These are phyloP conservation scores for Olyra latifolia DNA, from an alignment of 176 grass and related monocot genomes.

Conservation along the genomic window DNA sequence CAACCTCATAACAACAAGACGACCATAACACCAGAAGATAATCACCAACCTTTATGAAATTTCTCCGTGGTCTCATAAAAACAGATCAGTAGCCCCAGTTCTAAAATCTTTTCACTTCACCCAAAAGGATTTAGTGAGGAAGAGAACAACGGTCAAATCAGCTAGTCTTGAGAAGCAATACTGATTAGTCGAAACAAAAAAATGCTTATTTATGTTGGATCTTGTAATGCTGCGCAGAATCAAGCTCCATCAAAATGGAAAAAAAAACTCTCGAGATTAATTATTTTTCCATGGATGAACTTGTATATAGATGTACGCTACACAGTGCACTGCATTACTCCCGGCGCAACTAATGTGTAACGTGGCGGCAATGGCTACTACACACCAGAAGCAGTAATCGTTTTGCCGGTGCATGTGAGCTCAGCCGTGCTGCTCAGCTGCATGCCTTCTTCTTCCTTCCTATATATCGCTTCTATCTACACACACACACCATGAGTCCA, in stretches of 20 bases:
- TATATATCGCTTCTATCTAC: constrained; percentile 27
- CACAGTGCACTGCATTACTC: neutral
- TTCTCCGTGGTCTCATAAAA: too few species aligned
- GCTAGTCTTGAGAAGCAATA: too few species aligned
- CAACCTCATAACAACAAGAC: too few species aligned
- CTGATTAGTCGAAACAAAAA: too few species aligned
- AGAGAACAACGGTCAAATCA: too few species aligned
- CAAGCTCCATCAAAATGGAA: neutral
- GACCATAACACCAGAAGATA: too few species aligned
- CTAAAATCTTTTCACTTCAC: too few species aligned
- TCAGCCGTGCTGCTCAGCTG: constrained; percentile 15
- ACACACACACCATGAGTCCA: neutral
- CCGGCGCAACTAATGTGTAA: neutral
- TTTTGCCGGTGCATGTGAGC: constrained; percentile 31
- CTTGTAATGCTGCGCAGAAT: neutral
- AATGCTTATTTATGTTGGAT: constrained; percentile 9
- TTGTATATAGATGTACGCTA: neutral
- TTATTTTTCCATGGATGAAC: neutral
- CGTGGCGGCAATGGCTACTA: neutral
- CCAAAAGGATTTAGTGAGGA: too few species aligned
- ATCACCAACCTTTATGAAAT: too few species aligned
- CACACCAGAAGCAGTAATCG: neutral
- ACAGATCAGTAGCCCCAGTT: too few species aligned
- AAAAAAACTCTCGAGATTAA: neutral
- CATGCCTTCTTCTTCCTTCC: neutral